A percentile compares a stretch with the other conserved stretches of the same genome.
Conservation (phyloP, 176 grass and related monocot species). For the Oryza longistaminata region DNA sequence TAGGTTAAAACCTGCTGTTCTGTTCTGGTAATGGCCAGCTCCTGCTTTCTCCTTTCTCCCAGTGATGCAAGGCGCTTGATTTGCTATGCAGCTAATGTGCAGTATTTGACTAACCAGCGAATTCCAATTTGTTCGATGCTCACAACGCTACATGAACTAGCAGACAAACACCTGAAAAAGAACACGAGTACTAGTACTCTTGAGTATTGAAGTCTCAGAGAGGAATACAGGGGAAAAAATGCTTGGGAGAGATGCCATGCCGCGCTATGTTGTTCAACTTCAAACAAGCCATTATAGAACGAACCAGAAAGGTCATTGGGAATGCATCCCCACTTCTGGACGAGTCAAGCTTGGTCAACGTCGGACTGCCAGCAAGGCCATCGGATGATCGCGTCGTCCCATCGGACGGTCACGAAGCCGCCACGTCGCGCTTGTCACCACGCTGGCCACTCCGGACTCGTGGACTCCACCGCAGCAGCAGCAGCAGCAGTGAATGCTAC, state of each 20-base stretch:
- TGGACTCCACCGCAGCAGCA: background rate
- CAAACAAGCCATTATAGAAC: background rate
- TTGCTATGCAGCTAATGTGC: background rate
- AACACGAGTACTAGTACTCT: too few relatives aligned
- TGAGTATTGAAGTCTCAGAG: too few relatives aligned
- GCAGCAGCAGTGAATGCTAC: background rate
- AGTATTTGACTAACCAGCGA: background rate
- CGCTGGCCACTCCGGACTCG: background rate
- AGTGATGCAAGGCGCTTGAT: too few relatives aligned
- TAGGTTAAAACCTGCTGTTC: too few relatives aligned
- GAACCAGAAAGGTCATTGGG: too few relatives aligned
- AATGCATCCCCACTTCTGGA: background rate
- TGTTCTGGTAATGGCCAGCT: too few relatives aligned
- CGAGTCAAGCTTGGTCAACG: background rate
- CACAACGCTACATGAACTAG: too few relatives aligned
- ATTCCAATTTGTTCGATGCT: background rate
- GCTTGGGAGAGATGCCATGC: background rate
- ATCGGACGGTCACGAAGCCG: background rate
- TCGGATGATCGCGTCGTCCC: background rate
- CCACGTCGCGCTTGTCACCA: background rate
- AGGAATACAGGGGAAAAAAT: too few relatives aligned
- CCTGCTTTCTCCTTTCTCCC: too few relatives aligned
- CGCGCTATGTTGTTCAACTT: background rate
- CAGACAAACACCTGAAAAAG: too few relatives aligned
- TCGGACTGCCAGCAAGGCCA: background rate